Evolutionary conservation across 139 green algal genomes (phyloP), one percentile per base, ranked within the genome.

Genomic region (Yamagishiella unicocca): DNA sequence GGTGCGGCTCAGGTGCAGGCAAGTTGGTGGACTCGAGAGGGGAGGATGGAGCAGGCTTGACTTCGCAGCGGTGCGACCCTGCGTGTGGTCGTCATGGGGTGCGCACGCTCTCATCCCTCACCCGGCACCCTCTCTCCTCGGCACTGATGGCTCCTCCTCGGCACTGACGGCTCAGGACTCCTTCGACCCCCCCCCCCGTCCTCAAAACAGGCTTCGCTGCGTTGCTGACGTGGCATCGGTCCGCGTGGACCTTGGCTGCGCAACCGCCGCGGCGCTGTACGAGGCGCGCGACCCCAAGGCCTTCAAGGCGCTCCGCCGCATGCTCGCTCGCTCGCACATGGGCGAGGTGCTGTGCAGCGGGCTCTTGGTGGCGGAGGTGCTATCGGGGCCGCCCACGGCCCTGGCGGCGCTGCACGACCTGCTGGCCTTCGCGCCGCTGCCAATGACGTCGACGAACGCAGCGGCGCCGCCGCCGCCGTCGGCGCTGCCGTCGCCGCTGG

Each of bases 381-480:
- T 85, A 27, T n/a, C 58, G 7, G 79, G 79, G 10, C 79, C 79
- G 62, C 61, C 79, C 0, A 25, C 61, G 79, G 79, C 79, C 12
- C 61, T 85, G 42, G 42, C 79, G 79, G 61, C 79, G 79, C 58
- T 85, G 40, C 79, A 85, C 43, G 79, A 85, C 10, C 79, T 76
- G 42, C 79, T 85, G 1, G 79, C 79, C 14, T 85, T 85, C 24
- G 35, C 76, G 76, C 76, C 76, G 54, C 25, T 71, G 54, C 8
- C 53, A 35, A 6, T 54, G 76, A 37, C 35, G 33, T 33, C 35
- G 1, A 6, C 76, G 54, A 7, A 31, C 31, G 40, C 75, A 31
- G 45, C 45, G 45, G 1, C 46, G 37, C 7, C 12, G 37, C 19
- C 24, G n/a, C 4, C 71, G 71, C 21, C 25, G 33, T 35, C 71